phyloP scores from a whole-genome alignment of 1,284 basidiomycete species.

The Uromyces viciae-fabae region DNA sequence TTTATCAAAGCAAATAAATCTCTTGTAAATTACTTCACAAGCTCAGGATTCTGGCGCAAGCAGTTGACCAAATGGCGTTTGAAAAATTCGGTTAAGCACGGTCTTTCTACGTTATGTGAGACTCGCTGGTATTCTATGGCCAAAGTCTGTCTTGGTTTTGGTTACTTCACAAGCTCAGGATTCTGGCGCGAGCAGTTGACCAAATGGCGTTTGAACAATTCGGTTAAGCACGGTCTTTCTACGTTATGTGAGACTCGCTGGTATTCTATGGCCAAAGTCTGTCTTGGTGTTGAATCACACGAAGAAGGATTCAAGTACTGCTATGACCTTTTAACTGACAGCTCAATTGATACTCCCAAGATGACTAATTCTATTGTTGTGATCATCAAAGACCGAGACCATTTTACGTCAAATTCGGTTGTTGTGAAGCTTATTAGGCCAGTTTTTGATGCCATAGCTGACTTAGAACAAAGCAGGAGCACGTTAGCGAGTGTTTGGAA shows the following conservation, averaged over 20 bases:
- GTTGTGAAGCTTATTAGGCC: neutral
- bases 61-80: neutral
- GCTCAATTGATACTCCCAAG: neutral
- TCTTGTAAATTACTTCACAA: slow-evolving; percentile 2
- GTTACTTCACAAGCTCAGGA: neutral
- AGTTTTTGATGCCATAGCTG: neutral
- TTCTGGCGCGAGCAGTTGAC: neutral
- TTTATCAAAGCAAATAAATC: neutral
- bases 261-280: neutral
- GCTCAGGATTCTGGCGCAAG: neutral
- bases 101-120: neutral
- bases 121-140: neutral
- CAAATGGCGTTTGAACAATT: neutral
- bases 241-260: neutral
- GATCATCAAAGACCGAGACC: neutral
- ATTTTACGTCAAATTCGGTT: slow-evolving; percentile 5
- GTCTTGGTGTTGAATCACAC: neutral
- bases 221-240: neutral
- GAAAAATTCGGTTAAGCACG: neutral
- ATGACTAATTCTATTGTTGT: neutral
- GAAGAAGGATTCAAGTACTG: neutral
- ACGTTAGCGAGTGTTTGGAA: no score
- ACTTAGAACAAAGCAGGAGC: no score
- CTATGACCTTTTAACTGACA: neutral
- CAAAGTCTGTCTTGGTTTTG: neutral